Evolutionary conservation across 83 land plant species (phyloP), one percentile per base, ranked within the genome.

Genomic region (Larix sibirica): DNA sequence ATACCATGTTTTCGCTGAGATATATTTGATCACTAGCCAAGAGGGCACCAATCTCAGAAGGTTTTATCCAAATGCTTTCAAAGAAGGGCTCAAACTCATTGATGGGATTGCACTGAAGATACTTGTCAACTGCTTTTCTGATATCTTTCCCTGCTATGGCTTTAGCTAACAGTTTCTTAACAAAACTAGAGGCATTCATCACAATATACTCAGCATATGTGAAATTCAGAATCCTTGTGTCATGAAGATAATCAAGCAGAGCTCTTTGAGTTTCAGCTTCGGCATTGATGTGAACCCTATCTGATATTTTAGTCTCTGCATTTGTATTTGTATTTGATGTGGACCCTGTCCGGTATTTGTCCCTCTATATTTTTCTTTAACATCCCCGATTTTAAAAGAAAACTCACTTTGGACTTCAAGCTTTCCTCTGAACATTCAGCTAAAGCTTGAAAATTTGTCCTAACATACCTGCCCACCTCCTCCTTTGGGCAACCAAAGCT

Each of bases 71-170:
- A 28, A 92, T 31, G 79, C 92, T 92, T 87, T 92, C 94, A 70
- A 90, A 92, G 83, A 92, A 92, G 3, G 90, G 94, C 73, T 92
- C 94, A 81, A 88, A 92, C 62, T 92, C 94, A 82, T 90, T 90
- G 24, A 92, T 86, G 16, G 91, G 94, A 64, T 90, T 70, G 65
- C 83, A 90, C 0, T 84, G 85, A 54, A 92, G 81, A 54, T 84
- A 83, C 38, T 86, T 58, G 10, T 77, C 5, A 12, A 92, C 36
- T 4, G 85, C 79, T 14, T 20, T 4, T 6, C 77, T 62, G 0
- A 83, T 56, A 1, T 68, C 80, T 2, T 40, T 56, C n/a, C 61
- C 84, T n/a, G 56, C 13, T 50, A 12, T 50, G 56, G 56, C 56
- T 50, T 50, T 50, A 50, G 23, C 17, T 42, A 92, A 61, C 17